A percentile compares a stretch with the other conserved stretches of the same genome.
These are phyloP conservation scores for Marsdenia floribunda DNA, from an alignment of 257 asterid species.

Conservation along the genomic window DNA sequence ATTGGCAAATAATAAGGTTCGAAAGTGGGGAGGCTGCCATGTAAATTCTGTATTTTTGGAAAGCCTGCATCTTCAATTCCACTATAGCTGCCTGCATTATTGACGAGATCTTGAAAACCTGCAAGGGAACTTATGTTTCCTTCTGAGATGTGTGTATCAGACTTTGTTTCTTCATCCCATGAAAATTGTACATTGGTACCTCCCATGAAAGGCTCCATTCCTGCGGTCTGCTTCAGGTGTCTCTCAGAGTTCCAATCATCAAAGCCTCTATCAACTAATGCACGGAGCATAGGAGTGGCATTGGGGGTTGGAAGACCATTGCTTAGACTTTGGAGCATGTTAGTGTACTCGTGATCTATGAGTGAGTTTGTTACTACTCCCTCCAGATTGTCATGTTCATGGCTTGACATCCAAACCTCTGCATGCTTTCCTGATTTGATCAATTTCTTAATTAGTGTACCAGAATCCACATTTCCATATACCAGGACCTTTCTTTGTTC, in stretches of 20 bases:
- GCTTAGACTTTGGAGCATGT: conserved; percentile 17
- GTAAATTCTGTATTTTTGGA: conserved; percentile 18
- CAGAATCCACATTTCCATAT: conserved; percentile 36
- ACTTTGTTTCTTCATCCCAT: conserved; percentile 22
- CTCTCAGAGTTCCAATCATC: conserved; percentile 19
- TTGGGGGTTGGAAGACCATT: conserved; percentile 17
- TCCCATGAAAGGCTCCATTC: conserved; percentile 10
- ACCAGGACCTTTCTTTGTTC: conserved; percentile 29
- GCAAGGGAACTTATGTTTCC: conserved; percentile 12
- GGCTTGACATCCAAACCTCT: conserved; percentile 36
- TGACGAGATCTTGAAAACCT: conserved; percentile 13
- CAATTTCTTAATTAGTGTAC: conserved; percentile 29
- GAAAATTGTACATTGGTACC: conserved; percentile 16
- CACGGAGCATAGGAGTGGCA: conserved; percentile 15
- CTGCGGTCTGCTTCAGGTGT: conserved; percentile 15
- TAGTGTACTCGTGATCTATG: conserved; percentile 15
- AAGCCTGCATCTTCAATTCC: conserved; percentile 18
- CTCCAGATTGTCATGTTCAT: conserved; percentile 8
- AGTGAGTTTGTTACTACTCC: conserved; percentile 15
- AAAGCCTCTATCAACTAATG: conserved; percentile 10
- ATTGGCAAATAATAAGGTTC: conserved; percentile 24
- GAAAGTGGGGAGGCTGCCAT: conserved; percentile 17
- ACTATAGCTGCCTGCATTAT: conserved; percentile 4
- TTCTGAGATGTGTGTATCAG: conserved; percentile 15
- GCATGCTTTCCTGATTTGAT: conserved; percentile 52